phyloP scores from a whole-genome alignment of 2,329 filamentous ascomycete genomes.

The Periconia digitata region DNA sequence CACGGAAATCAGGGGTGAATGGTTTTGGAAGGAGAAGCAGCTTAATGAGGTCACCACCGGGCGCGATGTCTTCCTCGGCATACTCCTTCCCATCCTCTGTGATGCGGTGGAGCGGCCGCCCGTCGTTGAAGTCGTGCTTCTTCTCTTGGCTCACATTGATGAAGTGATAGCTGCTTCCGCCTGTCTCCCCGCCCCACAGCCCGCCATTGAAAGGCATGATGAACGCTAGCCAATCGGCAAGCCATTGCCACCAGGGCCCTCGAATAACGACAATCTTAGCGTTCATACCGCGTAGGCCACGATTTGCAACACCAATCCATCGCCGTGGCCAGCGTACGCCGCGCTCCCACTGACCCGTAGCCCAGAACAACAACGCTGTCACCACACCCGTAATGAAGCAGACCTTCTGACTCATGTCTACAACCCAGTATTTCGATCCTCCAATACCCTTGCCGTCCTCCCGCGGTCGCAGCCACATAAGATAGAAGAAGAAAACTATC shows the following conservation, averaged over 20 bases:
- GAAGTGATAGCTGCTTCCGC: slow-evolving; percentile 72
- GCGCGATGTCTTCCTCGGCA: slow-evolving; percentile 86
- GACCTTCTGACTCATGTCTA: slow-evolving; percentile 87
- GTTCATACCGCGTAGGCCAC: slow-evolving; percentile 89
- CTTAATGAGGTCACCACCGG: slow-evolving; percentile 89
- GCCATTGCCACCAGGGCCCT: slow-evolving; percentile 78
- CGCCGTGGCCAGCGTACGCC: slow-evolving; percentile 91
- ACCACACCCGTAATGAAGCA: slow-evolving; percentile 89
- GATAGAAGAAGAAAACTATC: slow-evolving; percentile 84
- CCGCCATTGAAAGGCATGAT: slow-evolving; percentile 69
- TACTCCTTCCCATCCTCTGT: slow-evolving; percentile 63
- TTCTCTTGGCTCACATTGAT: slow-evolving; percentile 62
- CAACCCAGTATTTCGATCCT: slow-evolving; percentile 93
- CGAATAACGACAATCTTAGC: slow-evolving; percentile 91
- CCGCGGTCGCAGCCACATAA: slow-evolving; percentile 90
- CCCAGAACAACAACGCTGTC: slow-evolving; percentile 85
- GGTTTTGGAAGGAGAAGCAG: slow-evolving; percentile 89
- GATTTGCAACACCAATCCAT: slow-evolving; percentile 87
- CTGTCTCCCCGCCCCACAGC: slow-evolving; percentile 48
- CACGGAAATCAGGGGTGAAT: slow-evolving; percentile 89
- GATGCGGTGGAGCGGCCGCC: slow-evolving; percentile 30
- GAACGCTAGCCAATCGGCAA: slow-evolving; percentile 71
- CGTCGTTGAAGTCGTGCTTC: slow-evolving; percentile 25
- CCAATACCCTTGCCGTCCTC: slow-evolving; percentile 91
- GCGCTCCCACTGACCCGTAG: slow-evolving; percentile 93